These are phyloP conservation scores for Globisporangium apiculatum DNA, from an alignment of 352 stramenopile genomes.

Conservation along the genomic window DNA sequence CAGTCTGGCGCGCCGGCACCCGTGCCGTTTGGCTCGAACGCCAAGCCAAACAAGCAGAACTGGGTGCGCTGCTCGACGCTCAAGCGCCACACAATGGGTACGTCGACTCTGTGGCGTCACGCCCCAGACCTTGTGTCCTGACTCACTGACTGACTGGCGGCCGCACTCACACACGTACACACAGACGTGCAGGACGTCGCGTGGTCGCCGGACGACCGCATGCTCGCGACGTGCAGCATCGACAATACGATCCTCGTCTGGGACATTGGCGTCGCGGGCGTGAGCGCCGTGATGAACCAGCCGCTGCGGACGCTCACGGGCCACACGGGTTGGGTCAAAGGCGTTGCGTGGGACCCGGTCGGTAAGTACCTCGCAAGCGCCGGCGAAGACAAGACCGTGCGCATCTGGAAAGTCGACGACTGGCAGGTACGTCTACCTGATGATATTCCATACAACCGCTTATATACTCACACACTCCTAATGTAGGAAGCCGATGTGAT, in stretches of 20 bases:
- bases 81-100: slow-evolving; percentile 82
- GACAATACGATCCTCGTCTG: slow-evolving; percentile 87
- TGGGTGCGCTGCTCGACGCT: slow-evolving; percentile 76
- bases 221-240: slow-evolving; percentile 85
- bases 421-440: slow-evolving; percentile 39
- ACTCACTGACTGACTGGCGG: background rate
- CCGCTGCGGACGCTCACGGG: slow-evolving; percentile 69
- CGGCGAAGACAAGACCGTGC: slow-evolving; percentile 82
- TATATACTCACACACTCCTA: background rate
- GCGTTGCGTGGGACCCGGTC: slow-evolving; percentile 81
- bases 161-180: background rate
- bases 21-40: slow-evolving; percentile 79
- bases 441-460: background rate
- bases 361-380: slow-evolving; percentile 86
- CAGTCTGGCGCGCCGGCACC: slow-evolving; percentile 47
- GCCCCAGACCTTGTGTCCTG: background rate
- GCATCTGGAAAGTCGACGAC: slow-evolving; percentile 75
- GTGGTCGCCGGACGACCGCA: slow-evolving; percentile 83
- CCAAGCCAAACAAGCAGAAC: slow-evolving; percentile 77
- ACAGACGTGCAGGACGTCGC: slow-evolving; percentile 80
- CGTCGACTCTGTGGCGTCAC: background rate
- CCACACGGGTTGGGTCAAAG: slow-evolving; percentile 85
- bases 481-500: slow-evolving; percentile 42
- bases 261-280: slow-evolving; percentile 49
- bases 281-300: slow-evolving; percentile 69